phyloP scores from a whole-genome alignment of 345 rosid genomes.

The Excoecaria agallocha region DNA sequence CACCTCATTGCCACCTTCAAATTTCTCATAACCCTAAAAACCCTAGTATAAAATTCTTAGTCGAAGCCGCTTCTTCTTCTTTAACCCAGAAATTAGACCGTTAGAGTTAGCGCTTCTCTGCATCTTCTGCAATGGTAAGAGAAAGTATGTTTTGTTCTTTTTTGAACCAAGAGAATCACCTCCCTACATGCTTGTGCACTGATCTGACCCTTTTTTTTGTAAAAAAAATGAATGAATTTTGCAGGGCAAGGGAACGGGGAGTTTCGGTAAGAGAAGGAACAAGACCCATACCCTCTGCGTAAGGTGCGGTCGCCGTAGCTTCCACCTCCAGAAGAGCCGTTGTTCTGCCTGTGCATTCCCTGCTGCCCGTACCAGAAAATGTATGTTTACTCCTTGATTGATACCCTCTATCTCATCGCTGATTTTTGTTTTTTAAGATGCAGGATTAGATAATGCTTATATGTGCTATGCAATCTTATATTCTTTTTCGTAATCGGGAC shows the following conservation, averaged over 20 bases:
- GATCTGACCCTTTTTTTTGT: neutral
- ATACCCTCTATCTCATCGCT: neutral
- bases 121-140: slow-evolving; percentile 29
- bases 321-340: slow-evolving; percentile 98
- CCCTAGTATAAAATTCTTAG: slow-evolving; percentile 12
- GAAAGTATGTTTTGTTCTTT: neutral
- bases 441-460: neutral
- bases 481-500: neutral
- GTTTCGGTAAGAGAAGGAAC: slow-evolving; percentile 98
- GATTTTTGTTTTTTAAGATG: neutral
- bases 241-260: slow-evolving; percentile 98
- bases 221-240: neutral
- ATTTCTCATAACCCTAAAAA: slow-evolving; percentile 16
- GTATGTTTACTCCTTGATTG: slow-evolving; percentile 33
- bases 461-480: neutral
- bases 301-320: slow-evolving; percentile 97
- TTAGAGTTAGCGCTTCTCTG: slow-evolving; percentile 21
- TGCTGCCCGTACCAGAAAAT: slow-evolving; percentile 96
- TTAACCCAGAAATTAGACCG: neutral
- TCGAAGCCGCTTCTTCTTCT: slow-evolving; percentile 1
- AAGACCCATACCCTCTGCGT: slow-evolving; percentile 98
- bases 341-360: slow-evolving; percentile 92
- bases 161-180: neutral
- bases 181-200: neutral
- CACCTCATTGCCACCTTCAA: neutral